Percentiles rank a stretch among this genome's conserved stretches.
phyloP scores from a whole-genome alignment of 768 basidiomycete species.

The Tricholoma bakamatsutake region DNA sequence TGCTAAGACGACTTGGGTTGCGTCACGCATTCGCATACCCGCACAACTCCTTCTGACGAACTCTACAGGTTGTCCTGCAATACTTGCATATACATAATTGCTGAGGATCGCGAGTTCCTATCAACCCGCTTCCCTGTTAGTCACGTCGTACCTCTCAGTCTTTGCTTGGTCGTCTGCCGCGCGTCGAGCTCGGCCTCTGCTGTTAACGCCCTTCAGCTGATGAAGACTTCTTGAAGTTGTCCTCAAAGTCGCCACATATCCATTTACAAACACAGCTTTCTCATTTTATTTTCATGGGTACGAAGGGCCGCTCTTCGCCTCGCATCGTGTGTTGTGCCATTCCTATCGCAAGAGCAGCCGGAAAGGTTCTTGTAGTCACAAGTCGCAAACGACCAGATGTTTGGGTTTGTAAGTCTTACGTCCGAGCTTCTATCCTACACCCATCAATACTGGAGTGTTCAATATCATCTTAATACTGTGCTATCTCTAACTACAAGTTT shows the following conservation, averaged over 20 bases:
- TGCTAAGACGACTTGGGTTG: not conserved
- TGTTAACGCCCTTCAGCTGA: conserved; percentile 16
- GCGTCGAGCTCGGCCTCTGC: conserved; percentile 17
- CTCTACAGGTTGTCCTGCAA: not conserved
- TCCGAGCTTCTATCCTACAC: conserved; percentile 9
- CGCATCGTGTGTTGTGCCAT: conserved; percentile 91
- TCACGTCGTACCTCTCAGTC: conserved; percentile 6
- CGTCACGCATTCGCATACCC: not conserved
- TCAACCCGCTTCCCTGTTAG: not conserved
- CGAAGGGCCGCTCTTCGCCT: conserved; percentile 74
- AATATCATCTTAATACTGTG: conserved; percentile 7
- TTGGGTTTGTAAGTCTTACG: conserved; percentile 82
- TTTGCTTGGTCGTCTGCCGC: conserved; percentile 17
- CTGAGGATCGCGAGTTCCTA: not conserved
- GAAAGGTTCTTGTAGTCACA: conserved; percentile 79
- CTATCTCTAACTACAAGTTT: conserved; percentile 7
- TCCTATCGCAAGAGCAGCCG: conserved; percentile 66
- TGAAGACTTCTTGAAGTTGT: conserved; percentile 24
- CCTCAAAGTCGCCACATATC: conserved; percentile 5
- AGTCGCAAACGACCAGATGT: conserved; percentile 74
- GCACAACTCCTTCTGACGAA: not conserved
- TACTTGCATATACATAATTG: not conserved
- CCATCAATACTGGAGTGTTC: not conserved
- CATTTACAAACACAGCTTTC: conserved; percentile 1
- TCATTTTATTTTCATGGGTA: conserved; percentile 33